Evolutionary conservation across 2,329 filamentous ascomycete genomes (phyloP), one percentile per base, ranked within the genome.

Genomic region (Aspergillus proliferans): DNA sequence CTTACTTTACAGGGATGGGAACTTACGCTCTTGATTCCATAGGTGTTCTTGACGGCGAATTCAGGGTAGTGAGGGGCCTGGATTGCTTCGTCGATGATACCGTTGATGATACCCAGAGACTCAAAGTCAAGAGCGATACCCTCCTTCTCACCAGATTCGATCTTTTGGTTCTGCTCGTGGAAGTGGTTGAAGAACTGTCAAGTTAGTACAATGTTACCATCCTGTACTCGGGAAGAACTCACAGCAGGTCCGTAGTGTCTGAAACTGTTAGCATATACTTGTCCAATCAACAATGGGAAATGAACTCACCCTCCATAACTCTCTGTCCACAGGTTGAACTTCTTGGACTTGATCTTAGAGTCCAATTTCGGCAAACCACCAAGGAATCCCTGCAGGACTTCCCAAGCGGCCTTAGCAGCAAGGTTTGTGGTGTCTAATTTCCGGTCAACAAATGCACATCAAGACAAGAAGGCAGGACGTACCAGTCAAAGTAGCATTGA

Each of bases 311-410:
- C 73, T 52, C 72, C 71, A 38, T 67, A 78, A 43, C 72, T 78
- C 61, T 83, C 80, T 0, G 80, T 82, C 71, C 78, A 83, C 34
- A 83, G 68, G 52, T 82, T 81, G 61, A 82, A 80, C 28, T 71
- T 73, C 55, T 73, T 77, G 24, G 73, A 76, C 49, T 73, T 71
- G 48, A 80, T 69, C n/a, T 68, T 69, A 14, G 68, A 65, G 52
- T 78, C 75, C 6, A 80, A 62, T 51, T 73, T 68, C 24, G 74
- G 72, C 5, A 81, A 60, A 9, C 68, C 73, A 28, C 70, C 70
- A 15, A 78, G 66, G 62, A 82, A 81, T 2, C 71, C 78, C 60
- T 81, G 79, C 18, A 82, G 58, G 22, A 79, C 68, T 54, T 81
- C 74, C 74, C 77, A 82, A 7, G 76, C 72, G 14, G 75, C 77